These are phyloP conservation scores for Astrocystis sublimbata DNA, from an alignment of 495 filamentous ascomycete genomes.

Conservation along the genomic window DNA sequence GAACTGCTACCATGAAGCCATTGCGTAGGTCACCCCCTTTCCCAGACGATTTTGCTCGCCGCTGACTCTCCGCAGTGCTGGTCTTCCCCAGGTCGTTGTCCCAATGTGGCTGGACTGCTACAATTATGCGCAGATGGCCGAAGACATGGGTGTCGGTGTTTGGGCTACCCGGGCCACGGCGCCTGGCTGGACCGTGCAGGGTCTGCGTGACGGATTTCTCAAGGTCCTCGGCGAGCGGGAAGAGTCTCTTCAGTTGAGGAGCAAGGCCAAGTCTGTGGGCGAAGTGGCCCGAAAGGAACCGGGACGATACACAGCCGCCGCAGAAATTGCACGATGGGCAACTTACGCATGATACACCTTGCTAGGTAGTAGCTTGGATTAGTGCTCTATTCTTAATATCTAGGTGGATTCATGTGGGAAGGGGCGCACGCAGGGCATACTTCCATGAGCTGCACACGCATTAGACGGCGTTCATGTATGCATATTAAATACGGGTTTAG, in stretches of 20 bases:
- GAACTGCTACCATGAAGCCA: conserved; percentile 55
- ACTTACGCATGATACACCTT: not conserved
- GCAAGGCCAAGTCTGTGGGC: conserved; percentile 13
- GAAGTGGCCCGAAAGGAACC: conserved; percentile 17
- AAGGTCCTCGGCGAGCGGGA: not conserved
- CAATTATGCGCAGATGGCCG: conserved; percentile 50
- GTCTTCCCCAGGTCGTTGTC: conserved; percentile 53
- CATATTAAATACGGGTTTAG: not conserved
- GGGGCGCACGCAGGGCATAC: not conserved
- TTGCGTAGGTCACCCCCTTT: conserved; percentile 43
- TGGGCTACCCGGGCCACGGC: conserved; percentile 44
- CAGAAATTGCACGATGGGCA: conserved; percentile 22
- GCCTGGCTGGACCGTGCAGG: conserved; percentile 27
- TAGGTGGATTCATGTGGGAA: not conserved
- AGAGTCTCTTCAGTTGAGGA: not conserved
- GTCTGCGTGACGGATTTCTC: conserved; percentile 25
- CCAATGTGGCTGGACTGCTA: conserved; percentile 56
- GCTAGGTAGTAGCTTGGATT: not conserved
- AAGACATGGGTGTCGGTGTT: conserved; percentile 53
- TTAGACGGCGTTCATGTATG: not conserved
- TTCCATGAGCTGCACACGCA: not conserved
- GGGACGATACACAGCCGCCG: conserved; percentile 17
- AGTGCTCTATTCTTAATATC: no score
- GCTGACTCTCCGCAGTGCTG: conserved; percentile 36
- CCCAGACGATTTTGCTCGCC: not conserved